A percentile compares a stretch with the other conserved stretches of the same genome.
These are phyloP conservation scores for Plasmodium relictum DNA, from an alignment of 169 alveolate species.

Conservation along the genomic window DNA sequence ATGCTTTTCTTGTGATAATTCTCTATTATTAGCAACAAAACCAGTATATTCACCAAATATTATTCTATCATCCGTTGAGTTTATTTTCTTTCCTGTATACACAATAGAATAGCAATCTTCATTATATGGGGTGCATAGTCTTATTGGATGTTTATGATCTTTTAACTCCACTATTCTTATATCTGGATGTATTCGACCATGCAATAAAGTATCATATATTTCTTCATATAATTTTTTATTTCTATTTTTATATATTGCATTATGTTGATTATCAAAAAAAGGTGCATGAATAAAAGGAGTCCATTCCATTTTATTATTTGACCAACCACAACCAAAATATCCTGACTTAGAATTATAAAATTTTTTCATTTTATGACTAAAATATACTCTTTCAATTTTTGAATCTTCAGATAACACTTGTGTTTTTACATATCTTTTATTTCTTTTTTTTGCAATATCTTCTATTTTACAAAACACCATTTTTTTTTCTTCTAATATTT, in stretches of 20 bases:
- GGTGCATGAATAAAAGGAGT: slow-evolving; percentile 79
- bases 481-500: slow-evolving; percentile 55
- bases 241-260: slow-evolving; percentile 76
- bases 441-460: slow-evolving; percentile 74
- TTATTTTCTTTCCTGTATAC: slow-evolving; percentile 87
- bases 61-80: slow-evolving; percentile 81
- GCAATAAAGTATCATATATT: slow-evolving; percentile 81
- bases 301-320: slow-evolving; percentile 74
- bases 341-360: slow-evolving; percentile 67
- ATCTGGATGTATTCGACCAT: slow-evolving; percentile 88
- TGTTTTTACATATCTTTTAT: slow-evolving; percentile 61
- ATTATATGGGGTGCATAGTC: slow-evolving; percentile 89
- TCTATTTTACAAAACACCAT: slow-evolving; percentile 67
- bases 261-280: slow-evolving; percentile 63
- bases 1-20: slow-evolving; percentile 81
- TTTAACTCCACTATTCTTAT: slow-evolving; percentile 86
- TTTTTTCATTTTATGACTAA: slow-evolving; percentile 76
- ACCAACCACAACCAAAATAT: slow-evolving; percentile 78
- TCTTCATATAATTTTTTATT: slow-evolving; percentile 78
- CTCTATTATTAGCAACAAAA: slow-evolving; percentile 85
- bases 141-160: slow-evolving; percentile 90
- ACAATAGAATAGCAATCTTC: slow-evolving; percentile 91
- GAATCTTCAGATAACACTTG: slow-evolving; percentile 74
- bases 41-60: slow-evolving; percentile 92
- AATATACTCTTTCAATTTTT: slow-evolving; percentile 69